Conservation (phyloP, 192 early-diverging fungal genomes). For the Lunasporangiospora selenospora region DNA sequence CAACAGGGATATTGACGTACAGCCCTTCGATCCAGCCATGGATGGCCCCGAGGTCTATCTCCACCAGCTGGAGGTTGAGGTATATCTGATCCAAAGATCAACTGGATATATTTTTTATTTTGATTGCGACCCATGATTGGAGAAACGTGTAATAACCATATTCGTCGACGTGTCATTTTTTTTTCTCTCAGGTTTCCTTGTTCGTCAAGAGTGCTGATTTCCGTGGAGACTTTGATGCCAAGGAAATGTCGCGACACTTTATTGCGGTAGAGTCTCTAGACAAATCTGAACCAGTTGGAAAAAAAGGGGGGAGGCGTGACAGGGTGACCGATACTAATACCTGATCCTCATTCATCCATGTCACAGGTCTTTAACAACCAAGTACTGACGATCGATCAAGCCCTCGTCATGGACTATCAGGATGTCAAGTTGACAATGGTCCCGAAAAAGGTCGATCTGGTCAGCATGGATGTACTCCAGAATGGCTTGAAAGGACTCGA, state of each 20-base stretch:
- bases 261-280: slow-evolving; percentile 44
- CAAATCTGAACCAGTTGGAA: too few relatives aligned
- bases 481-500: slow-evolving; percentile 30
- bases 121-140: slow-evolving; percentile 65
- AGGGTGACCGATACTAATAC: neutral
- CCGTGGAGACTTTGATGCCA: slow-evolving; percentile 70
- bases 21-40: slow-evolving; percentile 53
- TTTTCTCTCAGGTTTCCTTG: slow-evolving; percentile 70
- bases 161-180: slow-evolving; percentile 53
- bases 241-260: slow-evolving; percentile 74
- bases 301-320: neutral
- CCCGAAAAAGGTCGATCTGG: slow-evolving; percentile 55
- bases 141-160: slow-evolving; percentile 49
- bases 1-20: slow-evolving; percentile 61
- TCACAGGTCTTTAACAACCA: slow-evolving; percentile 75
- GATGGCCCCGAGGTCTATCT: slow-evolving; percentile 47
- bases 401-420: slow-evolving; percentile 83
- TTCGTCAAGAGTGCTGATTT: slow-evolving; percentile 55
- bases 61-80: slow-evolving; percentile 33
- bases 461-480: slow-evolving; percentile 63
- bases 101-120: slow-evolving; percentile 53
- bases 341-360: neutral
- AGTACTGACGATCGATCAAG: slow-evolving; percentile 81
- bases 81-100: slow-evolving; percentile 52
- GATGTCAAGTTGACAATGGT: slow-evolving; percentile 66